A percentile compares a stretch with the other conserved stretches of the same genome.
These are phyloP conservation scores for Chlorella variabilis DNA, from an alignment of 163 green algal genomes.

Conservation along the genomic window DNA sequence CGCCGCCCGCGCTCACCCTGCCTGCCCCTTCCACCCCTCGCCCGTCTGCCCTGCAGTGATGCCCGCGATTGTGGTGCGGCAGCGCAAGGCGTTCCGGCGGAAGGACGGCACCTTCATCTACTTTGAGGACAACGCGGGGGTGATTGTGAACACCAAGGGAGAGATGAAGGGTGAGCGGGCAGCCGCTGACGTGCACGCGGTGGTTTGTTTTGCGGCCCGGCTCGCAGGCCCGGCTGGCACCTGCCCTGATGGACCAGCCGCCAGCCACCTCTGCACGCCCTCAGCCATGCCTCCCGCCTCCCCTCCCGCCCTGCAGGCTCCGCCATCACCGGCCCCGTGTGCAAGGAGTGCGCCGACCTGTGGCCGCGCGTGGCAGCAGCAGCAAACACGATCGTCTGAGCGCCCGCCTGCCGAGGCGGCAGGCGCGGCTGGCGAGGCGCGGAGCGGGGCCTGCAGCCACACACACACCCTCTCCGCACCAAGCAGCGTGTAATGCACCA, in stretches of 20 bases:
- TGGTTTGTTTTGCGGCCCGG: no score
- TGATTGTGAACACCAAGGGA: conserved; percentile 99
- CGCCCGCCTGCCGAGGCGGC: background rate
- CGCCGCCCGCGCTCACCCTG: no score
- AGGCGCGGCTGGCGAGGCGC: background rate
- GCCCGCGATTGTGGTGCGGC: conserved; percentile 96
- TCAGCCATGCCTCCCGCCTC: no score
- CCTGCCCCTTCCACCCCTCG: background rate
- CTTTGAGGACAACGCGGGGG: conserved; percentile 99
- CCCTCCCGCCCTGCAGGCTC: conserved; percentile 91
- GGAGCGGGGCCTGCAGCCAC: no score
- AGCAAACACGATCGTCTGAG: conserved; percentile 96
- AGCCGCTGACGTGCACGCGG: background rate
- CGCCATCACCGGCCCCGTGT: conserved; percentile 98
- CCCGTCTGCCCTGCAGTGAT: conserved; percentile 77
- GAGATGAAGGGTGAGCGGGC: conserved; percentile 96
- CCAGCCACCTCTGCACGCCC: no score
- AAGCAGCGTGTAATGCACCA: no score
- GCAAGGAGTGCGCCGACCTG: conserved; percentile 99
- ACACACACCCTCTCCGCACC: no score
- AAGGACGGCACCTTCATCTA: conserved; percentile 99
- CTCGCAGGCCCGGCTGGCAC: no score
- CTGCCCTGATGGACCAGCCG: no score
- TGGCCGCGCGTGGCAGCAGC: conserved; percentile 98
- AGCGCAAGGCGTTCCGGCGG: conserved; percentile 97